Base-by-base conservation (phyloP, 2,329 filamentous ascomycete genomes). In the Byssothecium circinans region DNA sequence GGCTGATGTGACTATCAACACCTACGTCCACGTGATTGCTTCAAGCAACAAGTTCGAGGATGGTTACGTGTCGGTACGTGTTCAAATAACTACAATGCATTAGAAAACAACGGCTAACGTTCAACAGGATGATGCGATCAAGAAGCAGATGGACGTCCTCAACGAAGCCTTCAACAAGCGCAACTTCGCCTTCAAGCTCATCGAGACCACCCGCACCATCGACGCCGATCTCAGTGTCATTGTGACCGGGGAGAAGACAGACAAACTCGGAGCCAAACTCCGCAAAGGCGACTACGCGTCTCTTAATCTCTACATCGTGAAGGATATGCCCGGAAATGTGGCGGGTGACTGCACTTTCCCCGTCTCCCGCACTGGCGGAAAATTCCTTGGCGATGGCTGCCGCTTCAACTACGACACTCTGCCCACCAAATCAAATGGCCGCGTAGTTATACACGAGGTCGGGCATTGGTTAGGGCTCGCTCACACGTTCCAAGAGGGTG, bases 301-400 rank as follows among this genome's bases (percentile, higher is more conserved):
- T 3, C 69, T 82, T 18, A 82, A 82, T 60, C 67, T 82, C 46
- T 82, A 81, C 27, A 39, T 45, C 35, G 43, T 46, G 2, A 78
- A 78, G 75, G 78, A 78, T 70, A 60, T 58, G 18, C 56, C 71
- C 62, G 70, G 77, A 38, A 67, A 43, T 44, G 47, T 22, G 43
- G 52, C 43, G 29, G 44, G 42, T 40, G 54, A 36, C 36, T 45
- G 43, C 25, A 45, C 36, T 34, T 49, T 54, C 40, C 35, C 15
- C 12, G 35, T 43, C 22, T 45, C 51, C 38, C 50, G 52, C 41
- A 37, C 48, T 38, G 54, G 53, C 33, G 49, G 49, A 32, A 30
- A 35, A 11, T 41, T 17, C 20, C 11, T 17, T 11, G 8, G 12
- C 37, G 29, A 43, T 23, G 34, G 39, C 22, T 36, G 42, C 25